Percentiles rank a stretch among this genome's conserved stretches.
Conservation (phyloP, 2,329 filamentous ascomycete species). For the Lecanicillium sp. region DNA sequence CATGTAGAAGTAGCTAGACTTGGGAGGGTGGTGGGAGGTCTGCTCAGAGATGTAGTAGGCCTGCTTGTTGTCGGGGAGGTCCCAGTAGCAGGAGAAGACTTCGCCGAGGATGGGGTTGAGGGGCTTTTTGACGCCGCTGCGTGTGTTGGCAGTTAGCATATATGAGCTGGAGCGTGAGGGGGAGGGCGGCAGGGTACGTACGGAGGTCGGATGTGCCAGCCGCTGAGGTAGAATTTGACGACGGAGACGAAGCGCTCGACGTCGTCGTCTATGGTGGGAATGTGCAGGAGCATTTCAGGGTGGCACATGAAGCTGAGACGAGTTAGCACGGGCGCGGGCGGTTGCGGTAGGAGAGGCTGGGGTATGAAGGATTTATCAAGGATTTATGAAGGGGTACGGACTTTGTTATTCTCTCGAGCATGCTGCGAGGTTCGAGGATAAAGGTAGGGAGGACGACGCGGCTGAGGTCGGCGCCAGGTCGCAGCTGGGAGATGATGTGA, state of each 20-base stretch:
- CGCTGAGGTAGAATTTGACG: conserved; percentile 95
- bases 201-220: conserved; percentile 98
- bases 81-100: conserved; percentile 93
- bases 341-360: conserved; percentile 2
- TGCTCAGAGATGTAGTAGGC: conserved; percentile 98
- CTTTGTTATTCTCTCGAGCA: conserved; percentile 99
- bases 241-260: conserved; percentile 86
- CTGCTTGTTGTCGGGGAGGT: conserved; percentile 73
- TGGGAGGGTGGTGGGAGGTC: conserved; percentile 95
- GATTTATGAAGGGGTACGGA: conserved; percentile 28
- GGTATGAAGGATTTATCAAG: conserved; percentile 28
- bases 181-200: conserved; percentile 41
- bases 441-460: conserved; percentile 94
- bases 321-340: neutral
- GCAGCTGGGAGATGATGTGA: conserved; percentile 95
- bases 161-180: neutral
- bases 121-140: conserved; percentile 93
- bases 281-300: conserved; percentile 86
- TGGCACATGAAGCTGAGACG: conserved; percentile 93
- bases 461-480: conserved; percentile 90
- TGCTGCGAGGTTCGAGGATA: conserved; percentile 93
- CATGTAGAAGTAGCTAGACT: conserved; percentile 99
- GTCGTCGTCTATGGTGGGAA: conserved; percentile 83
- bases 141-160: conserved; percentile 12
- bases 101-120: conserved; percentile 95